These are phyloP conservation scores for Aspergillus latus DNA, from an alignment of 2,329 filamentous ascomycete genomes.

Conservation along the genomic window DNA sequence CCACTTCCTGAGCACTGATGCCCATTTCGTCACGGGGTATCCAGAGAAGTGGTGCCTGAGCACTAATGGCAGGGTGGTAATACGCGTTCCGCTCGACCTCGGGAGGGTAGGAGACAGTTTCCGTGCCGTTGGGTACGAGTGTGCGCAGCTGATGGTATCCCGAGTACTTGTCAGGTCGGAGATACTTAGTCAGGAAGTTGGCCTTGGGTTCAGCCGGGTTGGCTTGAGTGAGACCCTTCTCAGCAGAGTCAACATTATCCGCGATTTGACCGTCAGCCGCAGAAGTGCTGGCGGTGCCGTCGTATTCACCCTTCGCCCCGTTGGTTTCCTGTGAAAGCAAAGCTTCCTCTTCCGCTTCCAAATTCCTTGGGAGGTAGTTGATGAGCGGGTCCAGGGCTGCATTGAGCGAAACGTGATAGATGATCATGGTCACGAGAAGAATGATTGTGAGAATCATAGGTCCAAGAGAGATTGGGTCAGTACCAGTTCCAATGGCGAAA, in stretches of 20 bases:
- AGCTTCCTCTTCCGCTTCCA: constrained; percentile 58
- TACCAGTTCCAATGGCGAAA: constrained; percentile 68
- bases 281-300: constrained; percentile 16
- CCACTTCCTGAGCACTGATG: constrained; percentile 74
- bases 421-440: constrained; percentile 70
- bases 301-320: constrained; percentile 3
- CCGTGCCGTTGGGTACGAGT: constrained; percentile 62
- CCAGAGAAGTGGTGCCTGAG: constrained; percentile 71
- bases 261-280: constrained; percentile 15
- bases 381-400: constrained; percentile 73
- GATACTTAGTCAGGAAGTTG: constrained; percentile 53
- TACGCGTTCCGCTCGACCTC: constrained; percentile 68
- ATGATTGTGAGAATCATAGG: constrained; percentile 74
- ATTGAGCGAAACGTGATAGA: constrained; percentile 73
- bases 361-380: constrained; percentile 74
- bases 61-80: constrained; percentile 67
- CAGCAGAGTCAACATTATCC: constrained; percentile 35
- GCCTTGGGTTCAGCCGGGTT: constrained; percentile 31
- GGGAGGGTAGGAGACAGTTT: constrained; percentile 59
- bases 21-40: constrained; percentile 74
- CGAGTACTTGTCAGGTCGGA: constrained; percentile 74
- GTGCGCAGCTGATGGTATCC: constrained; percentile 70
- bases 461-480: constrained; percentile 61
- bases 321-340: constrained; percentile 32
- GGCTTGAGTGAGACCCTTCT: constrained; percentile 33